A percentile compares a stretch with the other conserved stretches of the same genome.
These are phyloP conservation scores for carrot (Daucus carota) DNA, from an alignment of 129 eudicot genomes.

Conservation along the genomic window DNA sequence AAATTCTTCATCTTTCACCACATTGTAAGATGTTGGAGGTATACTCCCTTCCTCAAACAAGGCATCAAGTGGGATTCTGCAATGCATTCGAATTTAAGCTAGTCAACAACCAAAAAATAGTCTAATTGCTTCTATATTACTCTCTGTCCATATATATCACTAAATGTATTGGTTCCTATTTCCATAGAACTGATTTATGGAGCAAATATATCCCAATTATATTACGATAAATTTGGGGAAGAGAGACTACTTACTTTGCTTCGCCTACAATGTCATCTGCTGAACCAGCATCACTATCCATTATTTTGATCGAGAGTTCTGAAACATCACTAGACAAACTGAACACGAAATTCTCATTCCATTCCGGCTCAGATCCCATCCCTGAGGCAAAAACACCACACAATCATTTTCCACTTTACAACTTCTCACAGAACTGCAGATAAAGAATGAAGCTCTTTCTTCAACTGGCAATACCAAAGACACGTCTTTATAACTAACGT, in stretches of 20 bases:
- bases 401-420: not conserved
- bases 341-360: constrained; percentile 68
- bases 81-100: not conserved
- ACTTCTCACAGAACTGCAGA: not conserved
- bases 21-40: constrained; percentile 59
- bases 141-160: not conserved
- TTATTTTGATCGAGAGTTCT: constrained; percentile 46
- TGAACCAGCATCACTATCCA: constrained; percentile 55
- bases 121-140: not conserved
- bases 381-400: constrained; percentile 24
- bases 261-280: constrained; percentile 67
- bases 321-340: constrained; percentile 31
- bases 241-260: constrained; percentile 35
- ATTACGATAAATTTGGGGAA: not conserved
- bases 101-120: not conserved
- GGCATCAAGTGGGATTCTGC: constrained; percentile 59
- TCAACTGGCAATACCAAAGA: not conserved
- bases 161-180: not conserved
- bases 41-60: constrained; percentile 48
- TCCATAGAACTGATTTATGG: not conserved
- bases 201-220: not conserved
- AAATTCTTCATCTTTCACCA: constrained; percentile 61
- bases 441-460: not conserved
- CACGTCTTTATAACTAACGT: not conserved
- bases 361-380: constrained; percentile 64